Conservation (phyloP, 257 asterid genomes). For the Mentha longifolia region DNA sequence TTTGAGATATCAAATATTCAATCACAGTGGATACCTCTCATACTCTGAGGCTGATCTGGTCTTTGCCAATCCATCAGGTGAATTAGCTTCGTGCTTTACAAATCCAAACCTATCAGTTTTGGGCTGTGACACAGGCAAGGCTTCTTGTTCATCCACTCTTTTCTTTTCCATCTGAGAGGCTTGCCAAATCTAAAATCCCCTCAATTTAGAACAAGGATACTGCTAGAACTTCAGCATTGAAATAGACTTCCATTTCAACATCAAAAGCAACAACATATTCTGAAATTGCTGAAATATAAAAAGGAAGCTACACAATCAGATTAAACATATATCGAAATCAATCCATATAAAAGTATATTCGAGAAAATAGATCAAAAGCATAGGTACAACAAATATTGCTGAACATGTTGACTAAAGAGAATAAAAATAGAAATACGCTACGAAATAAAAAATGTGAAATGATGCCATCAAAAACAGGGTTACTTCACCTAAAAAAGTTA, state of each 20-base stretch:
- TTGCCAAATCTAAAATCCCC: slow-evolving; percentile 28
- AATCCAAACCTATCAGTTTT: slow-evolving; percentile 82
- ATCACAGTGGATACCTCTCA: slow-evolving; percentile 63
- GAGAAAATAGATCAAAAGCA: not conserved
- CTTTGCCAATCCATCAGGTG: slow-evolving; percentile 65
- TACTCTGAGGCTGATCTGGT: slow-evolving; percentile 66
- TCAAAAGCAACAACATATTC: slow-evolving; percentile 27
- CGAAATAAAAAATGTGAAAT: not conserved
- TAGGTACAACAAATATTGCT: not conserved
- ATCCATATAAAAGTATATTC: not conserved
- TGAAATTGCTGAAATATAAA: slow-evolving; percentile 24
- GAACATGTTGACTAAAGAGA: not conserved
- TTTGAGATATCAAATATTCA: not conserved
- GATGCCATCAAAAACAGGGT: slow-evolving; percentile 1
- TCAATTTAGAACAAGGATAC: slow-evolving; percentile 27
- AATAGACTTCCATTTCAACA: slow-evolving; percentile 34
- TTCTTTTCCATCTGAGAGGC: slow-evolving; percentile 70
- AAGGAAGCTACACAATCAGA: slow-evolving; percentile 25
- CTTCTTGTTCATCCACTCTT: slow-evolving; percentile 69
- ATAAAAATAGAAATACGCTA: not conserved
- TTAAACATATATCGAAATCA: slow-evolving; percentile 18
- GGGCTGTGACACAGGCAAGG: slow-evolving; percentile 47
- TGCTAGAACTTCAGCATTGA: slow-evolving; percentile 34
- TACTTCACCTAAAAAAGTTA: slow-evolving; percentile 9
- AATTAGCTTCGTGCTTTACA: slow-evolving; percentile 61